Base-by-base conservation (phyloP, 148 eudicot genomes). In the Fagopyrum esculentum region DNA sequence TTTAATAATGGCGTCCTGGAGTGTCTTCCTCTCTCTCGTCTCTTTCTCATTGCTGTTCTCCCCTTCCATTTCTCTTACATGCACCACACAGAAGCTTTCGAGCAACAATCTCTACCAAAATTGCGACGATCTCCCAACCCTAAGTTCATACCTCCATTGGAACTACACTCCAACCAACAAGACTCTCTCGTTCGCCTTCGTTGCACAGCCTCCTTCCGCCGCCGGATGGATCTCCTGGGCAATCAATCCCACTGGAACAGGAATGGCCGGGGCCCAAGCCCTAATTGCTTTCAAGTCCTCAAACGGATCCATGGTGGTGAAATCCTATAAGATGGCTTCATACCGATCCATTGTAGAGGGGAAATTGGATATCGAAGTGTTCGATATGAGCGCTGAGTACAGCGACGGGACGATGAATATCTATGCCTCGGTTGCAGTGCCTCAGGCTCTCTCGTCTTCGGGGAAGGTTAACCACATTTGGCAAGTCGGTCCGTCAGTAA, bases 191-290 rank as follows among this genome's bases (percentile, higher is more conserved):
- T 5, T 93, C 48, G 93, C 96, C 47, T 93, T 93, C 83, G 47
- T 86, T 2, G 83, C 96, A 8, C 40, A 78, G 1, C 93, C 90
- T 0, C 77, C 88, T 0, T 44, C 76, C 4, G 44, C 89, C 26
- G 15, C 49, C 43, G 98, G 98, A 0, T 93, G 93, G 92, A 81
- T 93, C 44, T 81, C 96, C 1, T 93, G 92, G 96, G 98, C 90
- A 5, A 76, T 91, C 6, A 93, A 93, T 83, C 96, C 98, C 3
- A 81, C 83, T 4, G 80, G 75, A 1, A 19, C 83, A 19, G 91
- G 89, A 17, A 93, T 93, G 96, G 74, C 17, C 6, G 98, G 98
- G 0, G 51, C 93, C 0, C 93, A 88, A 51, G 81, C 96, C 0
- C 63, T 93, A 5, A 6, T 90, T 10, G 98, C 92, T 1, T 84